These are phyloP conservation scores for Alternaria brassicicola DNA, from an alignment of 2,329 filamentous ascomycete species.

Conservation along the genomic window DNA sequence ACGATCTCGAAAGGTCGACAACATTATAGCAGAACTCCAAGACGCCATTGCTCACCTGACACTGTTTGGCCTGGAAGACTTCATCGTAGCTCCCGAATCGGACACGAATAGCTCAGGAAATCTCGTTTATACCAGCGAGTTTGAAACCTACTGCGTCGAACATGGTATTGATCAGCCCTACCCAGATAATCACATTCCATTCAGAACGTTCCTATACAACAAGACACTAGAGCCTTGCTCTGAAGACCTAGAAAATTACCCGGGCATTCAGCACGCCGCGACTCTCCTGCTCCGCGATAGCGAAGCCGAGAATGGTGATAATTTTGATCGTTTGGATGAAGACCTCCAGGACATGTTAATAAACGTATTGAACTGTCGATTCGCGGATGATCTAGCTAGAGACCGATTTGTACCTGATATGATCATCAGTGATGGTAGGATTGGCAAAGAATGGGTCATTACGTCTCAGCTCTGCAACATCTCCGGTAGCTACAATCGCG, in stretches of 20 bases:
- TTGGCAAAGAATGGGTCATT: neutral
- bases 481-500: neutral
- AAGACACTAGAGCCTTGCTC: neutral
- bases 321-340: neutral
- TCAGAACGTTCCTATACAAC: neutral
- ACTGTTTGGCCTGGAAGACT: neutral
- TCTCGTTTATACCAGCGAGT: neutral
- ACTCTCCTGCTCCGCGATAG: neutral
- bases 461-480: neutral
- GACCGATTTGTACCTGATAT: neutral
- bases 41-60: neutral
- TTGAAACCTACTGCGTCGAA: neutral
- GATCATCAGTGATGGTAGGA: neutral
- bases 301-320: neutral
- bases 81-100: neutral
- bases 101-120: neutral
- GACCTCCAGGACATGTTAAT: neutral
- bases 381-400: neutral
- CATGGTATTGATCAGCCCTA: neutral
- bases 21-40: neutral
- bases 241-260: neutral
- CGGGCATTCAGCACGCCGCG: neutral
- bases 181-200: neutral
- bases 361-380: neutral
- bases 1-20: neutral